A percentile compares a stretch with the other conserved stretches of the same genome.
Conservation (phyloP, 73 alveolate species). For the Paramecium biaurelia region DNA sequence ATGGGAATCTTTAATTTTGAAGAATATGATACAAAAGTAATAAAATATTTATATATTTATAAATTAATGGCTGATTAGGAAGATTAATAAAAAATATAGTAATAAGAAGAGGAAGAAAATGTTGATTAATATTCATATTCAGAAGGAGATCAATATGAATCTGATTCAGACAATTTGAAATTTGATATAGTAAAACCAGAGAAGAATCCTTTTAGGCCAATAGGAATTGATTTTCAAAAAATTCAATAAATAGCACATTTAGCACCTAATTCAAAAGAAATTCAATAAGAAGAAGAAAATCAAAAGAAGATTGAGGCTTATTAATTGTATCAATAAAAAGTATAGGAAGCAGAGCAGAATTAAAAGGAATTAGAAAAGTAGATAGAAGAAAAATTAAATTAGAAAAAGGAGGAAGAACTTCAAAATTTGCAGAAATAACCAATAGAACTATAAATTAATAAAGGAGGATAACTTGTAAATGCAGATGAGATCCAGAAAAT, state of each 20-base stretch:
- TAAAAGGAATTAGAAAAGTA: not conserved
- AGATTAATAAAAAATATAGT: not conserved
- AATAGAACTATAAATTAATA: not conserved
- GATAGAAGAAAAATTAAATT: not conserved
- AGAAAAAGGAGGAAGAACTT: not conserved
- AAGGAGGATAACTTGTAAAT: slow-evolving; percentile 12
- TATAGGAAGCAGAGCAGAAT: not conserved
- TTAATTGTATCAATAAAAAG: not conserved
- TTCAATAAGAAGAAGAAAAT: slow-evolving; percentile 9
- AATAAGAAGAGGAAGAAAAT: not conserved
- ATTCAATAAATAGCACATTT: not conserved
- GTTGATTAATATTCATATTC: slow-evolving; percentile 21
- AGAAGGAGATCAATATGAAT: slow-evolving; percentile 42
- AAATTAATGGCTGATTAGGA: not conserved
- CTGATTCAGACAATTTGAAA: slow-evolving; percentile 39
- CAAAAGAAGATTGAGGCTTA: slow-evolving; percentile 29
- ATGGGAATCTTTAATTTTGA: not conserved
- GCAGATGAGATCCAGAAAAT: slow-evolving; percentile 30
- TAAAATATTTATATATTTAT: not conserved
- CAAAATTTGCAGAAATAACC: not conserved
- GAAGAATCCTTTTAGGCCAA: slow-evolving; percentile 26
- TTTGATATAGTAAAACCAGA: slow-evolving; percentile 28
- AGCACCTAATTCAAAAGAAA: not conserved
- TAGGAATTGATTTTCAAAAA: slow-evolving; percentile 43
- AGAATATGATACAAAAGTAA: not conserved